Base-by-base conservation (phyloP, 495 filamentous ascomycete species). In the Jackrogersella minutella region DNA sequence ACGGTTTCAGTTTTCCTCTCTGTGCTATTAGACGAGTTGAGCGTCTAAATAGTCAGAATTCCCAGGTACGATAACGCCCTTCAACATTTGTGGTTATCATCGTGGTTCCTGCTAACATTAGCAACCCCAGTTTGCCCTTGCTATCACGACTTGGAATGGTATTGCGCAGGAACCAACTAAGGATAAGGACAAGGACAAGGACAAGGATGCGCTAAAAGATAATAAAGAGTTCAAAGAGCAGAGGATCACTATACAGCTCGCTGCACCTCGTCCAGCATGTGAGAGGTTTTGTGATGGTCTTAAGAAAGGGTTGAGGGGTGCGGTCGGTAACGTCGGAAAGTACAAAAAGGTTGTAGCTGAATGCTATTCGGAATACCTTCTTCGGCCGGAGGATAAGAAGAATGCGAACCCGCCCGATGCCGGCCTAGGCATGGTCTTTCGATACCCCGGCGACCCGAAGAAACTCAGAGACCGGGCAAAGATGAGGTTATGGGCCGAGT, bases 401-500 rank as follows among this genome's bases (percentile, higher is more conserved):
- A 87, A 87, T 30, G 80, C 74, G 31, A 79, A 75, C 44, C 86
- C 90, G 0, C 96, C 96, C 11, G 94, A 98, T 79, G 93, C 93
- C 14, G 95, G 95, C 5, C 80, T 99, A 55, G 95, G 95, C 26
- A 91, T 94, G 86, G 76, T 94, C 6, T 99, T 97, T 79, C 88
- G 90, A 70, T 99, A 98, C 76, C 95, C 95, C 3, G 95, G 95
- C 31, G 94, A 99, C 82, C 88, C 92, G n/a, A 90, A 91, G 64
- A 98, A 98, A 77, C 84, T 97, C 36, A 84, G 95, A 68, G 96
- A 99, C 79, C 84, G 92, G 37, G 97, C 93, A 69, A 99, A 99
- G 82, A 98, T 99, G 91, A 84, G 95, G 52, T 76, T 99, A 19
- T 99, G 95, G 95, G 89, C 89, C 41, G 95, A 99, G 81, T 98